Conservation (phyloP, 805 yeast species). For the Lachancea mirantina region DNA sequence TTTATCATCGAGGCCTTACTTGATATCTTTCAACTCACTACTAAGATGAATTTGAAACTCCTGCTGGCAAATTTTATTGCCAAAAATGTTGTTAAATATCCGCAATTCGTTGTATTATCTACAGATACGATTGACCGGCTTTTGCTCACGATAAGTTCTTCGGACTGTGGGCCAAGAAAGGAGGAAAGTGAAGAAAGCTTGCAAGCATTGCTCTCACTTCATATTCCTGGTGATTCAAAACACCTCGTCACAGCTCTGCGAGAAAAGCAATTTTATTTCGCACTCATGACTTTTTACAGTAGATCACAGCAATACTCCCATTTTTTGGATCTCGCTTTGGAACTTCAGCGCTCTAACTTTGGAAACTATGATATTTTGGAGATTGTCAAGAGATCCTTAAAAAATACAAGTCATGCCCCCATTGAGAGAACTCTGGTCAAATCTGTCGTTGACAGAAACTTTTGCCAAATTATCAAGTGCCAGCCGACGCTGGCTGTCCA, state of each 20-base stretch:
- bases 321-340: conserved; percentile 10
- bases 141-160: conserved; percentile 44
- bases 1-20: conserved; percentile 66
- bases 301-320: conserved; percentile 13
- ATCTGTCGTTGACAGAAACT: conserved; percentile 13
- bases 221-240: conserved; percentile 50
- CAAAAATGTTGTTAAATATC: conserved; percentile 74
- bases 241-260: conserved; percentile 31
- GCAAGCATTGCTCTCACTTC: conserved; percentile 60
- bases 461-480: conserved; percentile 7
- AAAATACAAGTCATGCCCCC: conserved; percentile 6
- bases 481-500: conserved; percentile 10
- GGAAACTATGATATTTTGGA: neutral
- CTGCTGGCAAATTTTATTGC: conserved; percentile 64
- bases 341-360: conserved; percentile 5
- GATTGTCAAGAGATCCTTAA: conserved; percentile 3
- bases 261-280: conserved; percentile 18
- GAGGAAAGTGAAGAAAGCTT: conserved; percentile 71
- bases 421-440: conserved; percentile 8
- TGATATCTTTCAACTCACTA: conserved; percentile 41
- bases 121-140: conserved; percentile 48
- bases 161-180: conserved; percentile 26
- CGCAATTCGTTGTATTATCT: conserved; percentile 70
- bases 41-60: conserved; percentile 24
- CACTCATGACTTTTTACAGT: conserved; percentile 18